Base-by-base conservation (phyloP, 177 flowering plant species). In the Telopea speciosissima region DNA sequence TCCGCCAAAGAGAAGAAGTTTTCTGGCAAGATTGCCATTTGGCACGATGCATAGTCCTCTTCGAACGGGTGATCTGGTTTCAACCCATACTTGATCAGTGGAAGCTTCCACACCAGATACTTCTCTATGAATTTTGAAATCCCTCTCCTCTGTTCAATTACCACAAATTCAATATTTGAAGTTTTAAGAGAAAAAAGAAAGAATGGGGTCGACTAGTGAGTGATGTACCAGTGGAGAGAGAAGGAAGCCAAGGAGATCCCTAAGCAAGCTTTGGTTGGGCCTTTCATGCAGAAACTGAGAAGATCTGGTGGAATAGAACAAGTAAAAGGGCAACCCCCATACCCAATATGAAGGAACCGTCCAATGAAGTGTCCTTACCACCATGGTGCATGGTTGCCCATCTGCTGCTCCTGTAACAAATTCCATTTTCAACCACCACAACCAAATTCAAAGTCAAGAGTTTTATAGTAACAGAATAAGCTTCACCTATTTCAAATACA, bases 271-370 rank as follows among this genome's bases (percentile, higher is more conserved):
- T 68, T 90, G 92, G 65, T 88, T 84, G 2, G 99, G 99, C 65
- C 85, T 89, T 75, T 81, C 81, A 77, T 92, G 93, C 74, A 95
- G 82, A 72, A 92, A 84, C 72, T 95, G 97, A 33, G 99, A 85
- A 67, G 77, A 77, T 67, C 99, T 88, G 8, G 96, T 92, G 24
- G 94, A 90, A 68, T 85, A 95, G 85, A 95, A 89, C 73, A 91
- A 67, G 88, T 78, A 90, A 78, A 92, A 91, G 3, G 97, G 97
- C 77, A 92, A 63, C 54, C 99, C 97, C 97, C 99, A 95, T 40
- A 92, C 76, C 73, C 83, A 79, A 73, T 95, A 92, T 69, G 89
- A 88, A 14, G 99, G 99, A 54, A 95, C 92, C 0, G 89, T 86
- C 99, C 99, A 92, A 66, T 95, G 99, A 45, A 85, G 49, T 6